Base-by-base conservation (phyloP, 169 alveolate species). In the Cryptosporidium sp. region DNA sequence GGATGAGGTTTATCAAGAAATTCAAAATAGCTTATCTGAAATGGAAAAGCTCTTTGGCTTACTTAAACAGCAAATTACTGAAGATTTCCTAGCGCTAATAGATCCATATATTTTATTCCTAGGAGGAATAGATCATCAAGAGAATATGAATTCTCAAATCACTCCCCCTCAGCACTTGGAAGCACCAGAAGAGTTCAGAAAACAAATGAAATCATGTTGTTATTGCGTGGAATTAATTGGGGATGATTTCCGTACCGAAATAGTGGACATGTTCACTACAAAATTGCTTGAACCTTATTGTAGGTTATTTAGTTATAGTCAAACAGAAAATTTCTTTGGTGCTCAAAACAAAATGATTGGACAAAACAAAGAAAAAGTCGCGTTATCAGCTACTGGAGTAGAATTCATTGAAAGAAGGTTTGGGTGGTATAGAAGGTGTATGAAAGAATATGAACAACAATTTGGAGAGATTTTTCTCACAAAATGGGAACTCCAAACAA, bases 401-500 rank as follows among this genome's bases (percentile, higher is more conserved):
- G 89, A 80, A 21, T 62, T 42, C 12, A 33, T 80, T 26, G 89
- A 80, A 45, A 80, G 89, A 62, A 60, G 89, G 39, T 80, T 80
- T 67, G 72, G 80, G 4, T 80, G 89, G 89, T 80, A 80, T 29
- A 80, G 75, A 65, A 65, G 75, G 44, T 80, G 72, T 53, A 21
- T 80, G 21, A 80, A 80, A 44, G 89, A 80, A 48, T 80, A 80
- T n/a, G 89, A 80, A n/a, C 89, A 80, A 18, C 89, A 80, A 42
- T 80, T 80, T 42, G 68, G 89, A 18, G 89, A 80, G 8, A 65
- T 80, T 29, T 80, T 80, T 37, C 67, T 48, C 33, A 80, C 52
- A n/a, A 60, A 33, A 39, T 80, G 89, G 89, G 42, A 80, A 12
- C 39, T 80, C 9, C 61, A 48, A 16, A 62, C 60, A 4, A 33